phyloP scores from a whole-genome alignment of 352 stramenopile genomes.

The Phytophthora aleatoria region DNA sequence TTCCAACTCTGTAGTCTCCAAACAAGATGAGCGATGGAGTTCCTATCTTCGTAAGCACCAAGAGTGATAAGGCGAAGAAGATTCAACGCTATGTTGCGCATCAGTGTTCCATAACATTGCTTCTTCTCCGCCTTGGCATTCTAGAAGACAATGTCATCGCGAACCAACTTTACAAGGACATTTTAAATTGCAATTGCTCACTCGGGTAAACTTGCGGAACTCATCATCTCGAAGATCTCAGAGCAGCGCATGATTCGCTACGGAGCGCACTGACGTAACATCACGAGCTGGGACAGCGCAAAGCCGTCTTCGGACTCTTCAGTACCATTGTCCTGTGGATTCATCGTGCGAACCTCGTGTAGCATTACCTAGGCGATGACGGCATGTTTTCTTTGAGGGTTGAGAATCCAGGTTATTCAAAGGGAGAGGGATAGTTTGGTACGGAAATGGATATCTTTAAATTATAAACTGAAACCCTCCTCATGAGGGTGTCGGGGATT shows the following conservation, averaged over 20 bases:
- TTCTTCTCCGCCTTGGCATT: not conserved
- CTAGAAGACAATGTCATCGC: not conserved
- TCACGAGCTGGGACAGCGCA: too few relatives aligned
- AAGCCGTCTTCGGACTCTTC: too few relatives aligned
- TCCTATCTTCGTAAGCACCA: not conserved
- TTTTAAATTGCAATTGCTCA: not conserved
- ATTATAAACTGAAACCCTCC: too few relatives aligned
- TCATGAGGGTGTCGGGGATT: too few relatives aligned
- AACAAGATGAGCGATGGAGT: not conserved
- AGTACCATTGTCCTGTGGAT: too few relatives aligned
- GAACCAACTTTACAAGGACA: not conserved
- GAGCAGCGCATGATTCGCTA: not conserved
- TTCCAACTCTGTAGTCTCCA: not conserved
- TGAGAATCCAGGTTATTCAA: too few relatives aligned
- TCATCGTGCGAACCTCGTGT: too few relatives aligned
- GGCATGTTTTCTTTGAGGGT: too few relatives aligned
- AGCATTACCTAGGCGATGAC: too few relatives aligned
- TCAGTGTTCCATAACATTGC: not conserved
- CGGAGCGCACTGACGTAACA: not conserved
- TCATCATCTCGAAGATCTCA: not conserved
- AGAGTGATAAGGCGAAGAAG: not conserved
- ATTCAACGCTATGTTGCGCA: not conserved
- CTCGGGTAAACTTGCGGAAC: not conserved
- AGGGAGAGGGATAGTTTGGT: too few relatives aligned
- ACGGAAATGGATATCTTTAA: too few relatives aligned